A percentile compares a stretch with the other conserved stretches of the same genome.
phyloP scores from a whole-genome alignment of 768 basidiomycete genomes.

The Boletus edulis region DNA sequence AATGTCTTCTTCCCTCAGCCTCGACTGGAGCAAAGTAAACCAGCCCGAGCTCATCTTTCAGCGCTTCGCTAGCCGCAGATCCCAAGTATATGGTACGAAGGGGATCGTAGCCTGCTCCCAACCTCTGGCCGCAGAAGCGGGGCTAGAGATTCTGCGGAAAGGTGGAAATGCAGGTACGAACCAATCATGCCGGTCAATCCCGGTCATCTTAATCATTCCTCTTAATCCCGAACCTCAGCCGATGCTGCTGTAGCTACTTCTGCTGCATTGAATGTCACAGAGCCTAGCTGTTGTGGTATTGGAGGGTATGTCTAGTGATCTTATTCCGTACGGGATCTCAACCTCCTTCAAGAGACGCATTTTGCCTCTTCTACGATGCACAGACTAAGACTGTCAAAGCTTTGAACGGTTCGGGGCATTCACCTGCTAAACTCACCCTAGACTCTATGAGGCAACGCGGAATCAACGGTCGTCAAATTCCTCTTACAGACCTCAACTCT shows the following conservation, averaged over 20 bases:
- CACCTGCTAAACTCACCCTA: conserved; percentile 76
- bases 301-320: conserved; percentile 59
- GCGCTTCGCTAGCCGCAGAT: conserved; percentile 80
- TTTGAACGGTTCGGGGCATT: conserved; percentile 88
- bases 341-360: conserved; percentile 62
- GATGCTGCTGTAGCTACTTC: conserved; percentile 95
- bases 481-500: conserved; percentile 79
- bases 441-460: conserved; percentile 72
- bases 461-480: conserved; percentile 65
- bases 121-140: conserved; percentile 88
- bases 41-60: conserved; percentile 63
- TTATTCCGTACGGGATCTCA: conserved; percentile 8
- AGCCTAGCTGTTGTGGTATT: conserved; percentile 87
- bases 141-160: conserved; percentile 84
- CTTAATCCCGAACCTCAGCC: conserved; percentile 40
- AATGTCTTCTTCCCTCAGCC: conserved; percentile 31
- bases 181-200: background rate
- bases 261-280: conserved; percentile 89
- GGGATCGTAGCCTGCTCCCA: conserved; percentile 89
- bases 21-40: conserved; percentile 64
- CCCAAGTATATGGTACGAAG: conserved; percentile 83
- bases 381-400: conserved; percentile 79
- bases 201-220: background rate
- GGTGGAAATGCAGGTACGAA: conserved; percentile 91
- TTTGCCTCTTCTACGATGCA: conserved; percentile 91